Conservation (phyloP, 352 stramenopile species). For the Pythium vanterpoolii region DNA sequence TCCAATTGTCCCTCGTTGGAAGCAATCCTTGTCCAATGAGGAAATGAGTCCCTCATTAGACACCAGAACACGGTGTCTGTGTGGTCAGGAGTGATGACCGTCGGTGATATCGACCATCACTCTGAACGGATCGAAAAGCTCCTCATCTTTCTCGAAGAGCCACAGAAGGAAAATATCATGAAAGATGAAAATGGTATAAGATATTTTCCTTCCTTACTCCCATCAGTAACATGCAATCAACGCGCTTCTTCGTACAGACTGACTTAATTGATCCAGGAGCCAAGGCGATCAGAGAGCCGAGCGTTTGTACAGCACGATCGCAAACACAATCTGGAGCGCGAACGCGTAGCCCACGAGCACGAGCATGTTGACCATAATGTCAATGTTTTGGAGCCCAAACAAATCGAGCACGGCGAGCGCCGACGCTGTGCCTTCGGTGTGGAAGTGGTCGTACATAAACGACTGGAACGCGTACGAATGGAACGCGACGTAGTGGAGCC, state of each 20-base stretch:
- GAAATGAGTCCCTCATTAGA: neutral
- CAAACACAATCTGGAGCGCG: slow-evolving; percentile 36
- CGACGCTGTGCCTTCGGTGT: neutral
- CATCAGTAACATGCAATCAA: too few species aligned
- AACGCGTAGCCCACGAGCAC: slow-evolving; percentile 28
- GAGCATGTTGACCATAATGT: slow-evolving; percentile 29
- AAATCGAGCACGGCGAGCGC: slow-evolving; percentile 23
- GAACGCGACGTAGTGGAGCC: slow-evolving; percentile 58
- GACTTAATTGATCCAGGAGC: too few species aligned
- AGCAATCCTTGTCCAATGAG: neutral
- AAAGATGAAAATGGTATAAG: too few species aligned
- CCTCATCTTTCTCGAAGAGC: too few species aligned
- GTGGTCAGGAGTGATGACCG: too few species aligned
- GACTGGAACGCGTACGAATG: slow-evolving; percentile 56
- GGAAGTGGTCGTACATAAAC: slow-evolving; percentile 57
- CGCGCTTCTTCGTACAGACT: too few species aligned
- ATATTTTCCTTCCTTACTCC: too few species aligned
- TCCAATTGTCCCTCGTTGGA: slow-evolving; percentile 7
- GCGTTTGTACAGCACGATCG: slow-evolving; percentile 39
- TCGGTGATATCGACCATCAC: slow-evolving; percentile 1
- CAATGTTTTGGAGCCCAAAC: slow-evolving; percentile 27
- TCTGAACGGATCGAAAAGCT: too few species aligned
- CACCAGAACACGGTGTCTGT: neutral
- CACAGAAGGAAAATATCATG: too few species aligned
- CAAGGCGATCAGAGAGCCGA: neutral